Conservation (phyloP, 2,329 filamentous ascomycete species). For the Clonostachys rosea region DNA sequence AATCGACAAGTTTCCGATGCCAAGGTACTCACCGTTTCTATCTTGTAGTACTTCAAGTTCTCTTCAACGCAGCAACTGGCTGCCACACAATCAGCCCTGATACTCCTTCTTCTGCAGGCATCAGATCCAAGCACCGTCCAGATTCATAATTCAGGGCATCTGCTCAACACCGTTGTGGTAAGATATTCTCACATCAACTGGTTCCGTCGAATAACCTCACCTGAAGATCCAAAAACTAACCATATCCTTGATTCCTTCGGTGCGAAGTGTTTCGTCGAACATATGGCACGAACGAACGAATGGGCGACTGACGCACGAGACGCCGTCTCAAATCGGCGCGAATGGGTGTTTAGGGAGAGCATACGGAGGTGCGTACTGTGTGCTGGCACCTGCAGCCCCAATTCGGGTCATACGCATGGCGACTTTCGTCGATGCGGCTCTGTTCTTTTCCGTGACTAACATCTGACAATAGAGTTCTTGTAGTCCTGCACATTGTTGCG, state of each 20-base stretch:
- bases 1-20: too few relatives aligned
- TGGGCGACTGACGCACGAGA: neutral
- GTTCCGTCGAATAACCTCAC: too few relatives aligned
- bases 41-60: conserved; percentile 5
- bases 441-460: too few relatives aligned
- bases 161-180: neutral
- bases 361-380: conserved; percentile 4
- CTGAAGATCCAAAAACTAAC: too few relatives aligned
- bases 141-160: neutral
- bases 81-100: neutral
- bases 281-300: neutral
- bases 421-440: too few relatives aligned
- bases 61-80: neutral
- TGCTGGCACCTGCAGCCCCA: neutral
- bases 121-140: neutral
- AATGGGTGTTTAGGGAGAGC: conserved; percentile 3
- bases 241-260: too few relatives aligned
- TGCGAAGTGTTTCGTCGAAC: neutral
- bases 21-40: too few relatives aligned
- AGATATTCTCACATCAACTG: neutral
- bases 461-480: conserved; percentile 1
- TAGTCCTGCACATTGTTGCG: conserved; percentile 7
- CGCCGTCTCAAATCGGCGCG: neutral
- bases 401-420: too few relatives aligned
- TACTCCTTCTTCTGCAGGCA: conserved; percentile 1